Percentiles rank a stretch among this genome's conserved stretches.
These are phyloP conservation scores for Phytophthora pluvialis DNA, from an alignment of 352 stramenopile genomes.

Conservation along the genomic window DNA sequence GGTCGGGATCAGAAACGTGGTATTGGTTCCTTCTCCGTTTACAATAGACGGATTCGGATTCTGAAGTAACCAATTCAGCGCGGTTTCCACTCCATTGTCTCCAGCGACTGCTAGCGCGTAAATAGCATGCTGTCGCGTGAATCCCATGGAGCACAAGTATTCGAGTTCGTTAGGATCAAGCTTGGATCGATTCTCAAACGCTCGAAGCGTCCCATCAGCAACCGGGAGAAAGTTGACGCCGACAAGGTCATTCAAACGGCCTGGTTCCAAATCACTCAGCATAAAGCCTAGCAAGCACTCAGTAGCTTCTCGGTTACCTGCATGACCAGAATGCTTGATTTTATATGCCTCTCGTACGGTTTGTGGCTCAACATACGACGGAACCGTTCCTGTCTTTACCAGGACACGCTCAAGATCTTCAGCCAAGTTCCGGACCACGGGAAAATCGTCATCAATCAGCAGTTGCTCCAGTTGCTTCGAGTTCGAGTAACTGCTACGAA, in stretches of 20 bases:
- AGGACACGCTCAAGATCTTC: slow-evolving; percentile 60
- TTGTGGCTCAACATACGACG: slow-evolving; percentile 46
- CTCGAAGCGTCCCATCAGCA: slow-evolving; percentile 52
- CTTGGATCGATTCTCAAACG: slow-evolving; percentile 38
- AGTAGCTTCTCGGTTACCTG: slow-evolving; percentile 42
- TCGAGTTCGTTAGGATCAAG: slow-evolving; percentile 45
- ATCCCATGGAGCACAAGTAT: slow-evolving; percentile 72
- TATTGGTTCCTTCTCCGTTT: slow-evolving; percentile 22
- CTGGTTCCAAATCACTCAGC: slow-evolving; percentile 45
- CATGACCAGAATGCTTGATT: slow-evolving; percentile 46
- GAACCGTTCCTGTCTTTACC: slow-evolving; percentile 49
- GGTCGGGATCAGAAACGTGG: slow-evolving; percentile 53
- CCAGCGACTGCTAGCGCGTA: slow-evolving; percentile 47
- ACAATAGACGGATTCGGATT: slow-evolving; percentile 50
- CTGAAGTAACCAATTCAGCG: slow-evolving; percentile 72
- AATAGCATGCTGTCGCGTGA: slow-evolving; percentile 54
- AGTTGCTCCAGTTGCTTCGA: slow-evolving; percentile 47
- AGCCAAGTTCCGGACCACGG: slow-evolving; percentile 53
- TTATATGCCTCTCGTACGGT: slow-evolving; percentile 51
- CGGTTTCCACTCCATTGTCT: slow-evolving; percentile 49
- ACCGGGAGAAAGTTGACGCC: slow-evolving; percentile 65
- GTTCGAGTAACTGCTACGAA: slow-evolving; percentile 40
- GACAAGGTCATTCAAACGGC: slow-evolving; percentile 36
- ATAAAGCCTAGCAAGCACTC: slow-evolving; percentile 57
- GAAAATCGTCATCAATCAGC: slow-evolving; percentile 58